Evolutionary conservation across 208 protist genomes (phyloP).

Genomic region (Crithidia bombi): DNA sequence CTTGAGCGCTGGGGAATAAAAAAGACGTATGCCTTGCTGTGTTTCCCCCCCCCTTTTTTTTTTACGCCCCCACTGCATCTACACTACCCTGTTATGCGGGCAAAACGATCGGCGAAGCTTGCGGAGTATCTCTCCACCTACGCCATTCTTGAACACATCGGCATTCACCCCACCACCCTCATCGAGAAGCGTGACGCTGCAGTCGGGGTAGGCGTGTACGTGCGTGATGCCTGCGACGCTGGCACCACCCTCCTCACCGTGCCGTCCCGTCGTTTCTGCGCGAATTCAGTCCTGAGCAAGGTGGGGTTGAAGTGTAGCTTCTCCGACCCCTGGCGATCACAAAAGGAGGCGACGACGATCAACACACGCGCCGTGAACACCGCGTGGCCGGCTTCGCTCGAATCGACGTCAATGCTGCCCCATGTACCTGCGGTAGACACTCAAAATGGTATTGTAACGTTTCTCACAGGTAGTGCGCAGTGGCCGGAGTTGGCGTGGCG

Average conservation of each 20-base stretch:
- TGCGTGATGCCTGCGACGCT: slow-evolving; percentile 83
- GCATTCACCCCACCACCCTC: slow-evolving; percentile 77
- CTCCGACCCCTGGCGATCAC: slow-evolving; percentile 7
- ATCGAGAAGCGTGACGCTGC: slow-evolving; percentile 84
- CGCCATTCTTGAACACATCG: slow-evolving; percentile 79
- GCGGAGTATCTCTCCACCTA: slow-evolving; percentile 89
- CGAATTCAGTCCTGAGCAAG: slow-evolving; percentile 50
- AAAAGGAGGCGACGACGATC: too few relatives aligned
- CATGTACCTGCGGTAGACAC: neutral
- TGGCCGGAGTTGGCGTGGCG: slow-evolving; percentile 84
- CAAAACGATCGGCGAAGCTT: slow-evolving; percentile 68
- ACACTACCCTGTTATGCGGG: slow-evolving; percentile 28
- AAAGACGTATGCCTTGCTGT: neutral
- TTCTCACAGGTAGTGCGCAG: slow-evolving; percentile 49
- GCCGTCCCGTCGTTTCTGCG: slow-evolving; percentile 61
- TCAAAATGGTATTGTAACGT: slow-evolving; percentile 52
- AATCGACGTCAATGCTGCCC: too few relatives aligned
- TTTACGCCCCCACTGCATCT: neutral
- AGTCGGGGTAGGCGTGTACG: slow-evolving; percentile 77
- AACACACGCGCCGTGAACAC: too few relatives aligned
- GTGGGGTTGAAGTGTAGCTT: slow-evolving; percentile 46
- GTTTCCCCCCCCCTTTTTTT: slow-evolving; percentile 1
- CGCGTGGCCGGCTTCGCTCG: too few relatives aligned
- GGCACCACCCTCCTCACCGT: slow-evolving; percentile 82
- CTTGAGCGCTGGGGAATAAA: too few relatives aligned